A percentile compares a stretch with the other conserved stretches of the same genome.
Evolutionary conservation across 129 eudicot genomes (phyloP).

Genomic region (Helichrysum umbraculigerum): DNA sequence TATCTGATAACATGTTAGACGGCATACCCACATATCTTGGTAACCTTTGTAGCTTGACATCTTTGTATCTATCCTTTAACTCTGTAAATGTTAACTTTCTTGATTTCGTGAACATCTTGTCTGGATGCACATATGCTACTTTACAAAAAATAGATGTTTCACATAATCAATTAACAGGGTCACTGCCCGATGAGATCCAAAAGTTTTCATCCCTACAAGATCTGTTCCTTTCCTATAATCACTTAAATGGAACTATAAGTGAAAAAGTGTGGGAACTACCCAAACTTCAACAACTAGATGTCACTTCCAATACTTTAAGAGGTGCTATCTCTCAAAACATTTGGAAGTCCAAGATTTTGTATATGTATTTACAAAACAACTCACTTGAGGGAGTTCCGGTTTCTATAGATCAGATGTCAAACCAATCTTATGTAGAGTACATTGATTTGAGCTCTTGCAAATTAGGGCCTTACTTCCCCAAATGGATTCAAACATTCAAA

Average conservation of each 20-base stretch:
- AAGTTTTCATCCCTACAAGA: neutral
- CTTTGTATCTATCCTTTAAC: neutral
- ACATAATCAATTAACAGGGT: neutral
- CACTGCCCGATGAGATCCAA: neutral
- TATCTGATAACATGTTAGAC: slow-evolving; percentile 8
- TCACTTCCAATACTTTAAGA: neutral
- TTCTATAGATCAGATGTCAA: neutral
- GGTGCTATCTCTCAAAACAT: neutral
- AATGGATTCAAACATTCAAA: neutral
- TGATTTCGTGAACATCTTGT: neutral
- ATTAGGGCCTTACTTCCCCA: slow-evolving; percentile 7
- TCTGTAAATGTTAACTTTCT: neutral
- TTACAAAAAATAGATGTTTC: neutral
- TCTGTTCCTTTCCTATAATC: neutral
- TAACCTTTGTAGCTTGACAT: neutral
- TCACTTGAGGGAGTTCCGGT: neutral
- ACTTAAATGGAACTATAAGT: slow-evolving; percentile 9
- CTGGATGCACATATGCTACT: slow-evolving; percentile 6
- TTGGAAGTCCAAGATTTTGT: neutral
- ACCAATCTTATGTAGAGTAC: neutral
- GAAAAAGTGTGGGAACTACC: slow-evolving; percentile 11
- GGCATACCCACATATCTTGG: slow-evolving; percentile 5
- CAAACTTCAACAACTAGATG: neutral
- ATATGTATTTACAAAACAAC: neutral
- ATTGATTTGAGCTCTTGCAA: slow-evolving; percentile 11